Percentiles rank a stretch among this genome's conserved stretches.
Evolutionary conservation across 1,284 basidiomycete species (phyloP).

Genomic region (Rhodotorula sp.): DNA sequence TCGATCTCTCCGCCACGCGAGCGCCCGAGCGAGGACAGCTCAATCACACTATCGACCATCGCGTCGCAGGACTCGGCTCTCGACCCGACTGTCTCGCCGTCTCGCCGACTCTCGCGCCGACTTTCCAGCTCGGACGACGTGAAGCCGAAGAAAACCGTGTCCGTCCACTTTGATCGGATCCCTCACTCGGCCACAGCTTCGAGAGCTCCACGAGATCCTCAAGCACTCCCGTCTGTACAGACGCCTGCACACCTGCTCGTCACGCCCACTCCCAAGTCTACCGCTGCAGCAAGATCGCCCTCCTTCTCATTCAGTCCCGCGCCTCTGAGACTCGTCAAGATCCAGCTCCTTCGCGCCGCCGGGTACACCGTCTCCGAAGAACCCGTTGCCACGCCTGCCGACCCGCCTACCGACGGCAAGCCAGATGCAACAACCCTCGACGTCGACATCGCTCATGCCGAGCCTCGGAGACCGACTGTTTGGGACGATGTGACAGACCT

Average conservation of each 20-base stretch:
- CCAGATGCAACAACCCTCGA: slow-evolving; percentile 1
- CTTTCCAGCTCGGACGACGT: background rate
- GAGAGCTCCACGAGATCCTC: too few species aligned
- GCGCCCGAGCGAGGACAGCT: background rate
- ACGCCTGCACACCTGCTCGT: slow-evolving; percentile 27
- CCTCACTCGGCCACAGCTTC: background rate
- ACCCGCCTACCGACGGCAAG: slow-evolving; percentile 1
- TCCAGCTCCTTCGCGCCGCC: slow-evolving; percentile 26
- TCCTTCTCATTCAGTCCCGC: slow-evolving; percentile 39
- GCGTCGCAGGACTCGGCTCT: slow-evolving; percentile 16
- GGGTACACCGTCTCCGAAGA: slow-evolving; percentile 9
- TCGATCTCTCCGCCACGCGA: slow-evolving; percentile 23
- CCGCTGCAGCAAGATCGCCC: background rate
- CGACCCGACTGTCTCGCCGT: slow-evolving; percentile 25
- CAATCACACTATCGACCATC: background rate
- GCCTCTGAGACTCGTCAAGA: slow-evolving; percentile 35
- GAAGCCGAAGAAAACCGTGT: background rate
- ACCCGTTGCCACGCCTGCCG: background rate
- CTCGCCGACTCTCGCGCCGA: slow-evolving; percentile 14
- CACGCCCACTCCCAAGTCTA: slow-evolving; percentile 3
- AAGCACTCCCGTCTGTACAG: slow-evolving; percentile 8
- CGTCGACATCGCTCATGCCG: background rate
- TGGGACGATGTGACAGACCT: slow-evolving; percentile 14
- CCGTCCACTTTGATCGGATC: background rate
- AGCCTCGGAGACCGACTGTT: background rate